These are phyloP conservation scores for Salvia hispanica DNA, from an alignment of 257 asterid species.

Conservation along the genomic window DNA sequence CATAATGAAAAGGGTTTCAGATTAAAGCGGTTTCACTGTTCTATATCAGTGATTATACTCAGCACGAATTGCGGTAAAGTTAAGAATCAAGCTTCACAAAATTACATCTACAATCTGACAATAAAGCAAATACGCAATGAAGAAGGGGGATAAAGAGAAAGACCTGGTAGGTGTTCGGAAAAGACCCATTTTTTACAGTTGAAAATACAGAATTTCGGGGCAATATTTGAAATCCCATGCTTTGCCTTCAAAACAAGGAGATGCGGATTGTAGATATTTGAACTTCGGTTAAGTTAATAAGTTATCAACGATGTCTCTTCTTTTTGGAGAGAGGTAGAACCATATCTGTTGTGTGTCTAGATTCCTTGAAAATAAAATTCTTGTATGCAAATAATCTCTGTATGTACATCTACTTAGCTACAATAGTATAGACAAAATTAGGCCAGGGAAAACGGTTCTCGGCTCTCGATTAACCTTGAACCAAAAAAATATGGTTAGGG, in stretches of 20 bases:
- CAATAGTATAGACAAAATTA: too few species aligned
- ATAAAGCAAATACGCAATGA: background rate
- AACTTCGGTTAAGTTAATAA: background rate
- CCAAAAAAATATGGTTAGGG: too few species aligned
- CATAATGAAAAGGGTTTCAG: background rate
- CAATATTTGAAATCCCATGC: conserved; percentile 45
- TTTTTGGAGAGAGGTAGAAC: too few species aligned
- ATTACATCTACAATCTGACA: background rate
- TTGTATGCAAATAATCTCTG: too few species aligned
- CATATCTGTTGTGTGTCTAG: too few species aligned
- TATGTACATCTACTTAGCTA: too few species aligned
- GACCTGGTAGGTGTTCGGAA: conserved; percentile 40
- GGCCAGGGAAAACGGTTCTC: too few species aligned
- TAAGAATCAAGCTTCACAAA: conserved; percentile 9
- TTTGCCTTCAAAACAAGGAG: conserved; percentile 15
- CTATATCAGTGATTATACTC: background rate
- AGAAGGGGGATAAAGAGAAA: conserved; percentile 12
- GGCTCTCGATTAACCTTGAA: too few species aligned
- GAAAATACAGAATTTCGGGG: conserved; percentile 41
- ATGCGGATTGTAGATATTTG: background rate
- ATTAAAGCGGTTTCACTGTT: background rate
- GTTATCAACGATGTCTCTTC: too few species aligned
- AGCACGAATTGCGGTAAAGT: background rate
- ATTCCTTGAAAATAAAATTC: too few species aligned
- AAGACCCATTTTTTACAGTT: conserved; percentile 31